Conservation (phyloP, 345 rosid species). For the Pistacia atlantica region DNA sequence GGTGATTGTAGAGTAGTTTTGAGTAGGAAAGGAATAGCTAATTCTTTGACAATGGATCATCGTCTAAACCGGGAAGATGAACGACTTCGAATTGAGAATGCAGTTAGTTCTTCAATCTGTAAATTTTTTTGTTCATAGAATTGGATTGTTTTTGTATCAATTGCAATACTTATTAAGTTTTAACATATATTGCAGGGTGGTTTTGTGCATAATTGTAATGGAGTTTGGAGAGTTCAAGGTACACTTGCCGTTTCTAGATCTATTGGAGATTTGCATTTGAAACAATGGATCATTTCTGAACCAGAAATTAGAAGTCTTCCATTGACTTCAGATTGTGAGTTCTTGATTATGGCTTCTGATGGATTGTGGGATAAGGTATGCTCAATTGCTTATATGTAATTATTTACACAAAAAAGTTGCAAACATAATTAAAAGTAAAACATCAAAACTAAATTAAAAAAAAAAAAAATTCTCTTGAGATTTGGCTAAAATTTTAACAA, state of each 20-base stretch:
- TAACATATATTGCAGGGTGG: constrained; percentile 44
- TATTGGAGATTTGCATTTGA: constrained; percentile 52
- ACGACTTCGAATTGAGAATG: constrained; percentile 43
- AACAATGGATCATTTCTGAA: constrained; percentile 57
- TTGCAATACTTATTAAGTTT: not conserved
- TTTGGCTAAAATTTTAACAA: too few relatives aligned
- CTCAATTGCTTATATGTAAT: not conserved
- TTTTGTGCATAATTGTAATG: constrained; percentile 41
- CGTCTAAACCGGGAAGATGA: constrained; percentile 46
- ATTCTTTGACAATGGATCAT: constrained; percentile 44
- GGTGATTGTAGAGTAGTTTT: constrained; percentile 58
- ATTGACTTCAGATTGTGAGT: constrained; percentile 41
- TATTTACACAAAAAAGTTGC: not conserved
- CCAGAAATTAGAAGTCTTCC: constrained; percentile 40
- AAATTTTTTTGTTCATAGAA: not conserved
- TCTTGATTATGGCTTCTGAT: constrained; percentile 60
- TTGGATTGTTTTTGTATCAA: not conserved
- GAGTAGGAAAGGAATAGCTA: constrained; percentile 47
- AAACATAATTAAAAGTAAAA: not conserved
- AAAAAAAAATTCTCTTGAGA: too few relatives aligned
- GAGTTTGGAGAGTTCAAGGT: constrained; percentile 58
- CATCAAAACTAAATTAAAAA: too few relatives aligned
- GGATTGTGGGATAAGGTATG: constrained; percentile 65
- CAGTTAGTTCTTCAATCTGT: constrained; percentile 21
- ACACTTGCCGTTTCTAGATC: constrained; percentile 59